Evolutionary conservation across 805 yeast species (phyloP).

Genomic region (Suhomyces tanzawaensis): DNA sequence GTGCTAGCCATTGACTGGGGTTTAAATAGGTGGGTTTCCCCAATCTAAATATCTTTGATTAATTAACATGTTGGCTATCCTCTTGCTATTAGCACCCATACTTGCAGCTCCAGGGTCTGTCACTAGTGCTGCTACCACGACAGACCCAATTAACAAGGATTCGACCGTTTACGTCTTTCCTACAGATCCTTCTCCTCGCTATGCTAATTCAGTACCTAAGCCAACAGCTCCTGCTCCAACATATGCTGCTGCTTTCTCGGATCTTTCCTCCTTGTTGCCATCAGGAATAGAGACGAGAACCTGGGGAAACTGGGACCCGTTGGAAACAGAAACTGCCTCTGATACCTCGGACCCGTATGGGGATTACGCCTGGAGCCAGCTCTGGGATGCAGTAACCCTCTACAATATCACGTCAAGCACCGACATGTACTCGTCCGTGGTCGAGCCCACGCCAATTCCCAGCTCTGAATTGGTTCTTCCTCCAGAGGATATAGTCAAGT

Average conservation of each 20-base stretch:
- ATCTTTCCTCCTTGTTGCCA: constrained; percentile 1
- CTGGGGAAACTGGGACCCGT: constrained; percentile 18
- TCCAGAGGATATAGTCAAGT: constrained; percentile 16
- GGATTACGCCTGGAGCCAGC: constrained; percentile 18
- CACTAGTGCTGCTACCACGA: background rate
- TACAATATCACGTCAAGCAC: background rate
- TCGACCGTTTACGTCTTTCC: background rate
- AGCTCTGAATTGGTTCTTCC: constrained; percentile 13
- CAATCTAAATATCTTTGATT: too few relatives aligned
- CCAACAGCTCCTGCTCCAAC: constrained; percentile 1
- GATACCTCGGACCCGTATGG: constrained; percentile 21
- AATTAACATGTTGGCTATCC: background rate
- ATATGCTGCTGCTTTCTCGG: constrained; percentile 2
- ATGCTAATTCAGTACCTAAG: constrained; percentile 2
- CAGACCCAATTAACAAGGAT: too few relatives aligned
- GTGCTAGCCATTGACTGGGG: too few relatives aligned
- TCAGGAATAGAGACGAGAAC: constrained; percentile 13
- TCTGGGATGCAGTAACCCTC: constrained; percentile 13
- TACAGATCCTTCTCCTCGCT: constrained; percentile 2
- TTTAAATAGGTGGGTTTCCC: too few relatives aligned
- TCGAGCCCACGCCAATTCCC: constrained; percentile 18
- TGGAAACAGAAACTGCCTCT: constrained; percentile 9
- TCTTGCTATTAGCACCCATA: background rate
- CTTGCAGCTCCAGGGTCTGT: background rate
- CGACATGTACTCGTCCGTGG: constrained; percentile 3